Percentiles rank a stretch among this genome's conserved stretches.
Conservation (phyloP, 176 grass and related monocot genomes). For the Oropetium thomaeum region DNA sequence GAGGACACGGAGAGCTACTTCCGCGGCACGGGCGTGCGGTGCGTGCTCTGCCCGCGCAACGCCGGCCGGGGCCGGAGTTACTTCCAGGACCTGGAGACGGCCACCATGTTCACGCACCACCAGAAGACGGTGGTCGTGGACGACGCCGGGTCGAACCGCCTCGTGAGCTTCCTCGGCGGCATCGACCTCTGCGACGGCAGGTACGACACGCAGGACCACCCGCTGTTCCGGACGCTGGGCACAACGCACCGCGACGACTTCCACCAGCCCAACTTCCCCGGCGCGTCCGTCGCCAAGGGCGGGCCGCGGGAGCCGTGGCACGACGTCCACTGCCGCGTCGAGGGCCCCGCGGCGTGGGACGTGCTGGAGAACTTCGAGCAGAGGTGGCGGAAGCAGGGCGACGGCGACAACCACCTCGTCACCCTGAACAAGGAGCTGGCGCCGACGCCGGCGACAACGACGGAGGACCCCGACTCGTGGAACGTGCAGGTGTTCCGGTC, state of each 20-base stretch:
- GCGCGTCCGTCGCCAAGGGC: slow-evolving; percentile 41
- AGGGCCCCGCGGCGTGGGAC: slow-evolving; percentile 59
- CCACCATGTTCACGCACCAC: slow-evolving; percentile 93
- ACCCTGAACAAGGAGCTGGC: not conserved
- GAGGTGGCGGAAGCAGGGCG: slow-evolving; percentile 55
- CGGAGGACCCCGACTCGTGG: slow-evolving; percentile 33
- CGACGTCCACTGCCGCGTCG: slow-evolving; percentile 68
- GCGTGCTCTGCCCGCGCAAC: slow-evolving; percentile 77
- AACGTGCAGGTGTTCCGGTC: slow-evolving; percentile 59
- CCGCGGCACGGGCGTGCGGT: slow-evolving; percentile 34
- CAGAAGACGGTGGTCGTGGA: slow-evolving; percentile 81
- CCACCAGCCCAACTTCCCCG: slow-evolving; percentile 69
- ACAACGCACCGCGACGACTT: slow-evolving; percentile 44
- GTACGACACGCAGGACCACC: slow-evolving; percentile 66
- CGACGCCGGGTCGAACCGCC: not conserved
- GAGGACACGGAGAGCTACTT: slow-evolving; percentile 70
- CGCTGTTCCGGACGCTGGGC: slow-evolving; percentile 51
- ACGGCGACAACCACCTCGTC: slow-evolving; percentile 19
- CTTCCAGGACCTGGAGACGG: slow-evolving; percentile 54
- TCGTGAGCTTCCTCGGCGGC: slow-evolving; percentile 62
- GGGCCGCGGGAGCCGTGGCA: slow-evolving; percentile 77
- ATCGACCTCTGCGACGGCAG: slow-evolving; percentile 78
- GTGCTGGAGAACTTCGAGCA: slow-evolving; percentile 72
- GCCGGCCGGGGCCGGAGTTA: slow-evolving; percentile 68
- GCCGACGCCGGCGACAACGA: not conserved